Evolutionary conservation across 148 eudicot species (phyloP), one percentile per base, ranked within the genome.

Genomic region (Talinum fruticosum): DNA sequence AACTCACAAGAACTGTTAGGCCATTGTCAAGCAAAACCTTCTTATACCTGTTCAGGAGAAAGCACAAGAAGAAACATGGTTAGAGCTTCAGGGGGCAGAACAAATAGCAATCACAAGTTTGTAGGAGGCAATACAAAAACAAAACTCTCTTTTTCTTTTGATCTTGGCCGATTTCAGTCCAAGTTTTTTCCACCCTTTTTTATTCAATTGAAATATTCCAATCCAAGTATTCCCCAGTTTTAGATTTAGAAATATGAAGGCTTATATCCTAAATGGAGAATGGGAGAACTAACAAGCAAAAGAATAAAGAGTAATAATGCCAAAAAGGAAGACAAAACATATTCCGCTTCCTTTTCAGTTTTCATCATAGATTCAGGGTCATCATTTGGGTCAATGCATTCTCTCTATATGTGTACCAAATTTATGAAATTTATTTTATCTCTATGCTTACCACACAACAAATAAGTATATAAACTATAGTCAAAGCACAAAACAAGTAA

Each of bases 1-100:
- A 41, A 73, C 83, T 88, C 67, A 91, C 97, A 87, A 90, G 97
- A 74, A 95, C 88, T 64, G 89, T 87, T 62, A 95, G 86, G 76
- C 97, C 99, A 80, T 92, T 95, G 87, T 95, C 96, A 84, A 95
- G 88, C 82, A 89, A 64, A 74, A 90, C 99, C 86, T 89, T 92
- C 85, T 95, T 95, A 66, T 87, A 87, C 85, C 98, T 92, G 91
- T 44, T 75, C 37, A 75, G 35, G 74, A 72, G 66, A 28, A 76
- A 71, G 71, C 8, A 36, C 33, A 26, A n/a, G 62, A 15, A 19
- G 10, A 53, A 82, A 65, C 15, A 13, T 28, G 36, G 67, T 37
- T n/a, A 70, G 45, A 62, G 75, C 26, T 76, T 47, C 51, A 14
- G 30, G 12, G 51, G 18, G 26, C 28, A 21, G 33, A 37, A 71